Conservation (phyloP, 257 asterid genomes). For the Prunella vulgaris region DNA sequence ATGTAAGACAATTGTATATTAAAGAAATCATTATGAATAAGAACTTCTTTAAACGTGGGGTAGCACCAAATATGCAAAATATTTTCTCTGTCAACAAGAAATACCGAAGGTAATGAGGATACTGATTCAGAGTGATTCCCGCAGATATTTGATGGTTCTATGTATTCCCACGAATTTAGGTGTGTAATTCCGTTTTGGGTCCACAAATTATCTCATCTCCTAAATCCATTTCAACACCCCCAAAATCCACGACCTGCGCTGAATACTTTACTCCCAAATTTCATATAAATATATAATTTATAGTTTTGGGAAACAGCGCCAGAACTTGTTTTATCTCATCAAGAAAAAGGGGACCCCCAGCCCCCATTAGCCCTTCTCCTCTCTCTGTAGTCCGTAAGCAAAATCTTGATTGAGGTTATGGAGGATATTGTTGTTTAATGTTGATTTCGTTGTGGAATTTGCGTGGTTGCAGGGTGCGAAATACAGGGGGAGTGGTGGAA, state of each 20-base stretch:
- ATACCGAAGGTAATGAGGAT: neutral
- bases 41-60: too few species aligned
- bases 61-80: neutral
- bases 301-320: neutral
- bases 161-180: neutral
- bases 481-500: conserved; percentile 10
- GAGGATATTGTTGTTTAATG: neutral
- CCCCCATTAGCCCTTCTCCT: neutral
- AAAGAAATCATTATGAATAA: too few species aligned
- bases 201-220: too few species aligned
- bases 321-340: neutral
- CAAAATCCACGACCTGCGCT: neutral
- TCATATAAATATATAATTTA: neutral
- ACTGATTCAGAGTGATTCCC: neutral
- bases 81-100: neutral
- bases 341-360: neutral
- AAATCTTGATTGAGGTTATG: neutral
- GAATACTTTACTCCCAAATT: neutral
- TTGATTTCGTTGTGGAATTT: conserved; percentile 1
- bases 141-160: neutral
- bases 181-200: neutral
- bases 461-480: conserved; percentile 8
- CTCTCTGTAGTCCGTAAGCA: conserved; percentile 9
- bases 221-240: neutral
- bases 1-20: too few species aligned